Conservation (phyloP, 2,329 filamentous ascomycete genomes). For the Epicoccum nigrum region DNA sequence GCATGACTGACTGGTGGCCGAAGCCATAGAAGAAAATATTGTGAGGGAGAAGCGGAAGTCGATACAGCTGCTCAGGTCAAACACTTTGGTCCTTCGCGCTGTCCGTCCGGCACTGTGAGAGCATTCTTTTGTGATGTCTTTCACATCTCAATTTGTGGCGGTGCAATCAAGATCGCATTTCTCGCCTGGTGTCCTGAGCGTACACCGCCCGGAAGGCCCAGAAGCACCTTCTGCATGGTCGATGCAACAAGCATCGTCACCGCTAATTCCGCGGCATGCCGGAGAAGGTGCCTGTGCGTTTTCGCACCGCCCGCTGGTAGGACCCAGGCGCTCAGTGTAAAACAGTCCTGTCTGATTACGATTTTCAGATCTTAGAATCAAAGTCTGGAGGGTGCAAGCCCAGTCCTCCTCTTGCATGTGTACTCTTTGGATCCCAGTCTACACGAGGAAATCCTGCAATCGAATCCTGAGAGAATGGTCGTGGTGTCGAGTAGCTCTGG, state of each 20-base stretch:
- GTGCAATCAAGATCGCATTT: neutral
- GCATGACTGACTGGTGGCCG: slow-evolving; percentile 1
- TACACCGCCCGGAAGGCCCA: too few species aligned
- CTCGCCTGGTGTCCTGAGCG: neutral
- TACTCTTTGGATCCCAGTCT: slow-evolving; percentile 47
- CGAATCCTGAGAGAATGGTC: slow-evolving; percentile 41
- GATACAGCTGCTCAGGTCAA: slow-evolving; percentile 7
- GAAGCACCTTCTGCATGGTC: too few species aligned
- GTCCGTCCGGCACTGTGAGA: neutral
- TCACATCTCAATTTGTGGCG: neutral
- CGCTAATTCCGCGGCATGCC: too few species aligned
- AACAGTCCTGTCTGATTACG: neutral
- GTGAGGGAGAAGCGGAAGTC: neutral
- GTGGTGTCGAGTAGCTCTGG: slow-evolving; percentile 52
- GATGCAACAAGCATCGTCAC: too few species aligned
- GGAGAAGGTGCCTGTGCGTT: too few species aligned
- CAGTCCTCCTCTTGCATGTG: slow-evolving; percentile 49
- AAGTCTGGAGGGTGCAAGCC: slow-evolving; percentile 46
- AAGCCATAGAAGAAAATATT: slow-evolving; percentile 2
- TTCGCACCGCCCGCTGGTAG: too few species aligned
- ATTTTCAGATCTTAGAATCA: slow-evolving; percentile 39
- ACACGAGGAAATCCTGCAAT: slow-evolving; percentile 24
- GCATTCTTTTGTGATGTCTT: neutral
- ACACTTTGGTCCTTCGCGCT: slow-evolving; percentile 14
- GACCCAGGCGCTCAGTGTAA: too few species aligned